These are phyloP conservation scores for Plasmodium gonderi DNA, from an alignment of 169 alveolate genomes.

Conservation along the genomic window DNA sequence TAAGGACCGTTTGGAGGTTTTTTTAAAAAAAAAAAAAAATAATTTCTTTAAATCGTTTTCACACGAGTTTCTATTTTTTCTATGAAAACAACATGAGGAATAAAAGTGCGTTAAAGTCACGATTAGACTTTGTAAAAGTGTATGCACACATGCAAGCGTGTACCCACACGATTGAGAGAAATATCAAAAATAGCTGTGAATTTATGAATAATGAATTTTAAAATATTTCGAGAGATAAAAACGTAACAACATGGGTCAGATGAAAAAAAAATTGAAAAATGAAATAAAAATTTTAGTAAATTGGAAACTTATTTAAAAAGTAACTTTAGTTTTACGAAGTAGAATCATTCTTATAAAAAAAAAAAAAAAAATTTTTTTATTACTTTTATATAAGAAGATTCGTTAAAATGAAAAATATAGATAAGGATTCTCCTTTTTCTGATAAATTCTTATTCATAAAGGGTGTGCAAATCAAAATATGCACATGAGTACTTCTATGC, in stretches of 20 bases:
- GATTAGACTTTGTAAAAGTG: no score
- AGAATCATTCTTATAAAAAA: background rate
- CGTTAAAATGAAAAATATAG: background rate
- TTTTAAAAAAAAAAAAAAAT: no score
- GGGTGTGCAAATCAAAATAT: background rate
- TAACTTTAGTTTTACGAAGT: background rate
- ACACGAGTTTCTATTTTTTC: no score
- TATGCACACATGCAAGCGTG: background rate
- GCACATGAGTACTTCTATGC: no score
- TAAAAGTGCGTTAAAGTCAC: no score
- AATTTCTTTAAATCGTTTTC: no score
- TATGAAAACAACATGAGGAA: no score
- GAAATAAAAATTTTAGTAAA: background rate
- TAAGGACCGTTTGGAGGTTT: no score
- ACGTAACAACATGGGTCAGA: background rate
- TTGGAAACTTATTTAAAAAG: background rate
- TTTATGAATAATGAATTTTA: background rate
- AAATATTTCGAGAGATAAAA: background rate
- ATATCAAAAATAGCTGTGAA: background rate
- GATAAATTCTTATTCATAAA: background rate
- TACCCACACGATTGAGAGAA: background rate
- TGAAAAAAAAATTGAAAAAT: background rate
- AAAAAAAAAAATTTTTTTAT: background rate
- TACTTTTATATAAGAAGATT: background rate
- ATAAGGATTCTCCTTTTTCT: background rate